Base-by-base conservation (phyloP, 768 basidiomycete genomes). In the Suillus spraguei region DNA sequence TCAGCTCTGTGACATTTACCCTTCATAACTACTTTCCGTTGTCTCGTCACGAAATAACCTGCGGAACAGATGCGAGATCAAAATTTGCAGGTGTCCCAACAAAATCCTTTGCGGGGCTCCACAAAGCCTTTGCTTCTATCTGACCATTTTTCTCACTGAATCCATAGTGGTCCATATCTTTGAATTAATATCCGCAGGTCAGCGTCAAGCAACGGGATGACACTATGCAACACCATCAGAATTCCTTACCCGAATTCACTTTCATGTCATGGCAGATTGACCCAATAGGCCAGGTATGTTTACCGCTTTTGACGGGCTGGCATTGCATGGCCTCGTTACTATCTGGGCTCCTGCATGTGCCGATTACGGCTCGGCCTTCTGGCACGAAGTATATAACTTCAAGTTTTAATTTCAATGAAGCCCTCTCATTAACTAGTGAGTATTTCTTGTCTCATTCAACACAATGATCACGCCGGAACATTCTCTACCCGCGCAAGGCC, bases 351-450 rank as follows among this genome's bases (percentile, higher is more conserved):
- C 11, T 39, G 5, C 22, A 3, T 22, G 24, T 41, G 9, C 56
- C 24, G 10, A 41, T 17, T 41, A 2, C 16, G 20, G 17, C 10
- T 58, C 17, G 28, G 28, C 32, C 33, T 35, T 53, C 28, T 53
- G 52, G 52, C 52, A 41, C 9, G 6, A 36, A 58, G 39, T 58
- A 58, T 58, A 28, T 58, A 58, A 38, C 39, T 17, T 2, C 38
- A 6, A 38, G 10, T 4, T 52, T 16, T 32, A 16, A 49, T 24
- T 28, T 24, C 24, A 32, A 52, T 20, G 11, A 33, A 32, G 20
- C 7, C 32, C 11, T 50, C 24, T 33, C 33, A 52, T 20, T 22
- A 28, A 3, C 28, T 2, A 20, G 17, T 11, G 17, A 52, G 33
- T 10, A 10, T 33, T 52, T 52, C 17, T 52, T 17, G 32, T 52